Base-by-base conservation (phyloP, 78 protist species). In the Chrysochromulina parva region DNA sequence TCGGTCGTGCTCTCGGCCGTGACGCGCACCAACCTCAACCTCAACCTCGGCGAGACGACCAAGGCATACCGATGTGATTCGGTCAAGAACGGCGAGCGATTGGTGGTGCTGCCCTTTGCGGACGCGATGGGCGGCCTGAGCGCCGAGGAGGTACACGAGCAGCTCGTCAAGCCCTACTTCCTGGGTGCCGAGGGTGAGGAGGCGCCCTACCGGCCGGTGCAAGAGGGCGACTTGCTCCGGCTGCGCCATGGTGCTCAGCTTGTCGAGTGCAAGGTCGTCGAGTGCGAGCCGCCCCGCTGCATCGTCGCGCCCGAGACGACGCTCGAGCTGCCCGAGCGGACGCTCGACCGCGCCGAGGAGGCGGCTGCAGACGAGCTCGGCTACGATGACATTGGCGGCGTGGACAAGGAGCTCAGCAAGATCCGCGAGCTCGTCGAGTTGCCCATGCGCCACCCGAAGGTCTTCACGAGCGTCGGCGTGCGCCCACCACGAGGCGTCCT, bases 321-420 rank as follows among this genome's bases (percentile, higher is more conserved):
- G 54, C 97, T 99, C 88, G 98, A 95, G 95, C 97, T 99, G 87
- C 99, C 98, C 76, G 99, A 99, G 53, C 99, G 98, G 20, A 99
- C 99, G 24, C 93, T 99, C 96, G 93, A 95, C 60, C 97, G 99
- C 55, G 99, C 97, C 71, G 99, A 98, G 71, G 97, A 97, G 48
- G 80, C 48, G 74, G 60, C 52, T 20, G 82, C 38, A 13, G 94
- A 80, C 13, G 95, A 93, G 38, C 88, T 95, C 38, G 99, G 99
- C 78, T 99, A 99, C 91, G 99, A 99, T 82, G 99, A 99, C 94
- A 96, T 99, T 60, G 99, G 99, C 28, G 99, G 99, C 80, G 93
- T 92, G 74, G 93, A 99, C 66, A 98, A 98, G 95, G 99, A 99
- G 95, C 91, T 99, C n/a, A 99, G 98, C 19, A 98, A 95, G 96